Base-by-base conservation (phyloP, 2,329 filamentous ascomycete genomes). In the Neonectria coccinea region DNA sequence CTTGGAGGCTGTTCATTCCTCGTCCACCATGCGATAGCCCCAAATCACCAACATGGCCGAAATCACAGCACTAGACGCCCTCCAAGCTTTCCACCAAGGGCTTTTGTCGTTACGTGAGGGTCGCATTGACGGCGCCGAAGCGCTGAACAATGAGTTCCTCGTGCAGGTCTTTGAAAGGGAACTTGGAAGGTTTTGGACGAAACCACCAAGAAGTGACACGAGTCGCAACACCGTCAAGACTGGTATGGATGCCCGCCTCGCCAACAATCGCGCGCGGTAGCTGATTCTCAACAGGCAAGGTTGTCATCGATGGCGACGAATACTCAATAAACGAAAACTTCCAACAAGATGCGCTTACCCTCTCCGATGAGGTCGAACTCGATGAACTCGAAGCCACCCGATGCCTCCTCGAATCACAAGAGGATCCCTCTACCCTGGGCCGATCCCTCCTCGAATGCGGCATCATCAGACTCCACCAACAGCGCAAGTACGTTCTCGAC, bases 301-400 rank as follows among this genome's bases (percentile, higher is more conserved):
- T 98, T 70, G 88, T 83, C 36, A 81, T 97, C 63, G 87, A 88
- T 71, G 91, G 89, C 67, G 86, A 88, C 36, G 88, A 94, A 73
- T 98, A 93, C 78, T 83, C 86, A 22, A 84, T 99, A 81, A 97
- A 97, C 79, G 87, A 92, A 60, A 90, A 93, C 67, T 98, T 99
- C 79, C 89, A 95, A 75, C 91, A 97, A 78, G 89, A 91, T 70
- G 88, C 90, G 25, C 84, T 97, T 33, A 88, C 93, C 72, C 84
- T 99, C 41, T 92, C 95, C 59, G 94, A 98, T 78, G 92, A 93
- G 71, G 84, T 97, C 66, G 90, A 97, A 73, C 84, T 99, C 56
- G 94, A 99, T 79, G 97, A 99, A 79, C 77, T 97, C 62, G 88
- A 96, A 72, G 91, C 95, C 18, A 92, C 93, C 10, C 86, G 87